phyloP scores from a whole-genome alignment of 768 basidiomycete genomes.

The Trametopsis cervina region DNA sequence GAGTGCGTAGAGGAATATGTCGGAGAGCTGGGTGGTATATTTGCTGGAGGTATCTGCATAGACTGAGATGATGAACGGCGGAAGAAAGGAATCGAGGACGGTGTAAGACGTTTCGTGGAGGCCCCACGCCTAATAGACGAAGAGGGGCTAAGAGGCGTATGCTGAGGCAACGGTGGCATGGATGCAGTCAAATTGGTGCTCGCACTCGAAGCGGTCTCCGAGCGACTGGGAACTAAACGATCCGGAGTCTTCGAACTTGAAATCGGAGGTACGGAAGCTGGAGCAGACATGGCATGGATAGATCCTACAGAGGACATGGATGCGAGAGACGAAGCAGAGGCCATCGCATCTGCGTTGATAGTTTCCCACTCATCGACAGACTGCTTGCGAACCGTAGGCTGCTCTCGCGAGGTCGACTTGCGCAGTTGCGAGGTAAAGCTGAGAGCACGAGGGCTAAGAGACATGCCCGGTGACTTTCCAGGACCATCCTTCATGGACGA shows the following conservation, averaged over 20 bases:
- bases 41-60: conserved; percentile 56
- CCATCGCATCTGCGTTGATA: conserved; percentile 69
- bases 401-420: conserved; percentile 65
- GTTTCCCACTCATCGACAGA: conserved; percentile 49
- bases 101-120: conserved; percentile 73
- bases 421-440: conserved; percentile 62
- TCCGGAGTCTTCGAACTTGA: conserved; percentile 59
- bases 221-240: conserved; percentile 50
- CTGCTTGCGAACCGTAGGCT: conserved; percentile 36
- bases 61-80: conserved; percentile 80
- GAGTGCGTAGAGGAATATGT: conserved; percentile 34
- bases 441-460: conserved; percentile 61
- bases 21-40: conserved; percentile 25
- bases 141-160: conserved; percentile 65
- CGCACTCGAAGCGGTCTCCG: conserved; percentile 71
- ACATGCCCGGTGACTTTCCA: conserved; percentile 45
- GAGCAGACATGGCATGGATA: conserved; percentile 35
- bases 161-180: conserved; percentile 43
- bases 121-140: conserved; percentile 62
- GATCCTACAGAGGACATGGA: conserved; percentile 74
- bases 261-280: conserved; percentile 25
- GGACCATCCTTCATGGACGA: conserved; percentile 40
- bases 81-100: conserved; percentile 89
- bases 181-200: conserved; percentile 59
- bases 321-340: conserved; percentile 67